Base-by-base conservation (phyloP, 208 protist genomes). In the Leishmania gerbilli region DNA sequence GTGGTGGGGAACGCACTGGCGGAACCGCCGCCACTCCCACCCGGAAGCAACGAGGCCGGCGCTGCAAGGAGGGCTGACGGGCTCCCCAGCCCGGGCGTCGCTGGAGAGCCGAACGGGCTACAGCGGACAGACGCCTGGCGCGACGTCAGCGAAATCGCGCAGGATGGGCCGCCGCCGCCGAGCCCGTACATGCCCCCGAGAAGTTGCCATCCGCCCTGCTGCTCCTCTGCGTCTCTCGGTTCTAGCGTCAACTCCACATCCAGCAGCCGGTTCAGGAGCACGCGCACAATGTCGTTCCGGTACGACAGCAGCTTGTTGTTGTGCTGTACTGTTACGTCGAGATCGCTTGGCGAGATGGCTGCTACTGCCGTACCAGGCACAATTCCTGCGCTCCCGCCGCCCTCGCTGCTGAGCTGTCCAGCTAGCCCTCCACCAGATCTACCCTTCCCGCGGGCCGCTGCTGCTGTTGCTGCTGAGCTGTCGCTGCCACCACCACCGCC, bases 261-360 rank as follows among this genome's bases (percentile, higher is more conserved):
- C 19, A 93, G 79, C 62, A 95, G 77, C 17, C 87, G 89, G 40
- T 88, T 89, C 76, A 95, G 76, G 47, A 95, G 79, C 77, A 93
- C 87, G 11, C 88, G 89, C 81, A 95, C 89, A 45, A 95, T 85
- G 56, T 90, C 91, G 79, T 89, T 93, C 21, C 92, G 88, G 65
- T 88, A 88, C 11, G 87, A 71, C 27, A 95, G 74, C 71, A 95
- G 87, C 77, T 90, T 90, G 84, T 95, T 95, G 79, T 95, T 94
- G 68, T 93, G 83, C 49, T 76, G 53, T 8, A 72, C 81, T 0
- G 82, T 74, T 15, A 83, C 74, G 13, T 80, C 82, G 13, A 79
- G 9, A 37, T 82, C 34, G 55, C 62, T 77, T 24, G 76, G 64
- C 58, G 47, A 21, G 7, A 5, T 1, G 49, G 56, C 21, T 2